Conservation (phyloP, 371 early-diverging fungal genomes). For the Apophysomyces elegans region DNA sequence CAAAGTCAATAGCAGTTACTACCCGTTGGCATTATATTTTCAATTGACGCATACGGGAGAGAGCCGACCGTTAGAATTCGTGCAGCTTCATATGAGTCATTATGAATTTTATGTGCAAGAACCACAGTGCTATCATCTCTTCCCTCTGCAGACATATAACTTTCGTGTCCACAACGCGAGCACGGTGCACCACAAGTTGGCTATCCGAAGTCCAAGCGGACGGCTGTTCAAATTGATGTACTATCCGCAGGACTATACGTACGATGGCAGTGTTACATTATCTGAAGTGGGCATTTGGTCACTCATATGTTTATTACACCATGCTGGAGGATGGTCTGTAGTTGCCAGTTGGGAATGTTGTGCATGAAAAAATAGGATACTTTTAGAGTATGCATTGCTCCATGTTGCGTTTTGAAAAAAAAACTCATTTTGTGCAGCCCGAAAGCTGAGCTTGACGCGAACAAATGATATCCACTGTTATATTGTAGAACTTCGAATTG, state of each 20-base stretch:
- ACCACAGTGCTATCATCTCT: constrained; percentile 53
- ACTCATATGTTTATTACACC: constrained; percentile 44
- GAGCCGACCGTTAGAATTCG: constrained; percentile 38
- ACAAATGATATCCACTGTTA: too few relatives aligned
- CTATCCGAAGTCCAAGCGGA: constrained; percentile 48
- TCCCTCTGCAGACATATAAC: constrained; percentile 45
- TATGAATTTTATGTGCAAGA: constrained; percentile 50
- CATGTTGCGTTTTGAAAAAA: not conserved
- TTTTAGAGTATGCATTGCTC: too few relatives aligned
- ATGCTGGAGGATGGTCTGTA: constrained; percentile 42
- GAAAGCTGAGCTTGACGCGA: not conserved
- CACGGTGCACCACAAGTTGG: constrained; percentile 44
- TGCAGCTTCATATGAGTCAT: constrained; percentile 36
- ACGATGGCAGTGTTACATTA: constrained; percentile 39
- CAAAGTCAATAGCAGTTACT: constrained; percentile 22
- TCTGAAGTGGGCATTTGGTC: constrained; percentile 48
- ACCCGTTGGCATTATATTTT: constrained; percentile 38
- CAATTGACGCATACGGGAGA: constrained; percentile 21
- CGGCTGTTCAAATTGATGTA: constrained; percentile 44
- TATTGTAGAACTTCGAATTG: too few relatives aligned
- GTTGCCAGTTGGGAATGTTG: constrained; percentile 48
- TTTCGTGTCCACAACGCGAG: constrained; percentile 35
- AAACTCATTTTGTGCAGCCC: not conserved
- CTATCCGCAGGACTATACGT: constrained; percentile 47
- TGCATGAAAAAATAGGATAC: constrained; percentile 3